These are phyloP conservation scores for Aspergillus hiratsukae DNA, from an alignment of 2,329 filamentous ascomycete species.

Conservation along the genomic window DNA sequence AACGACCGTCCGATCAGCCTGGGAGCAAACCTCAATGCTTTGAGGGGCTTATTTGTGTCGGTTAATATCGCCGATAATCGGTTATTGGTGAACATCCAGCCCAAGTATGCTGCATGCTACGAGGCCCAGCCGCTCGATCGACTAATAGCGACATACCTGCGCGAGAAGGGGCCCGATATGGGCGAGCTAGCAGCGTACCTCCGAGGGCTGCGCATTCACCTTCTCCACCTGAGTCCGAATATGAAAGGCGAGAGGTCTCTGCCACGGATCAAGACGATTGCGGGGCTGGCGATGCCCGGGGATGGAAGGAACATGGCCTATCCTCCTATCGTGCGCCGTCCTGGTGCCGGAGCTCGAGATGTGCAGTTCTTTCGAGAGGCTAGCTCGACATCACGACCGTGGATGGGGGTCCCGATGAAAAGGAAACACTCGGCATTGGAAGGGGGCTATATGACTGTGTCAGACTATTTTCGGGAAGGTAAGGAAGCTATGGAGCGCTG, in stretches of 20 bases:
- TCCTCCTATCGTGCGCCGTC: neutral
- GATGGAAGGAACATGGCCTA: neutral
- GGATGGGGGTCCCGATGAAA: neutral
- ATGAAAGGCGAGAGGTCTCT: neutral
- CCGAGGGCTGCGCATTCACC: neutral
- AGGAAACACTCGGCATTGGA: conserved; percentile 1
- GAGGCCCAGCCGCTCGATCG: neutral
- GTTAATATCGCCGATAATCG: too few relatives aligned
- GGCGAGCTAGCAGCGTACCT: neutral
- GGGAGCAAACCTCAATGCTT: too few relatives aligned
- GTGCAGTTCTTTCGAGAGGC: conserved; percentile 1
- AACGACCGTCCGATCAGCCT: too few relatives aligned
- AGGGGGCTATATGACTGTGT: conserved; percentile 14
- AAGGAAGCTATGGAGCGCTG: neutral
- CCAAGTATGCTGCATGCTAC: neutral
- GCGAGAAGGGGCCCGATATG: neutral
- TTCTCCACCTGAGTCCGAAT: conserved; percentile 1
- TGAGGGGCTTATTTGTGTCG: too few relatives aligned
- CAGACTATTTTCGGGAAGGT: conserved; percentile 19
- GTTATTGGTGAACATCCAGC: too few relatives aligned
- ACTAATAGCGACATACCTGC: neutral
- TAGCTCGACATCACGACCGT: neutral
- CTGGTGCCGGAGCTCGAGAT: conserved; percentile 1
- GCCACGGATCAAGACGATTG: neutral
- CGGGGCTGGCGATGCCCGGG: neutral